Evolutionary conservation across 1,139 yeast species (phyloP), one percentile per base, ranked within the genome.

Genomic region (Yamadazyma siamensis): DNA sequence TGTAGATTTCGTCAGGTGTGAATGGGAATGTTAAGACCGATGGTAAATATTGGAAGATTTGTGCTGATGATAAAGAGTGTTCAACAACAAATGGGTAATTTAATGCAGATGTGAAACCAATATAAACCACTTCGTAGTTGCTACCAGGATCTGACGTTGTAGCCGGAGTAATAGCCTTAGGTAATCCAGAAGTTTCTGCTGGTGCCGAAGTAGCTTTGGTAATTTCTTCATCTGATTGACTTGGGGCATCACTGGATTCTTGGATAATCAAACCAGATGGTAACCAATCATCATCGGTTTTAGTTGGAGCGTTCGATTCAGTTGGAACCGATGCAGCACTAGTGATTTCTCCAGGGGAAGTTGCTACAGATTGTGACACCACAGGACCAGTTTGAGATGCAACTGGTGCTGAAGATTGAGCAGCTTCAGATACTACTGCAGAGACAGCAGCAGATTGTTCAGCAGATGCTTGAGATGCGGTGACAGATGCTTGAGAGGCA

Each of bases 21-120:
- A 80, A 80, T 41, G 87, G 81, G 47, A 52, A 66, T 4, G 56
- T 53, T 40, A 83, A 62, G 7, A 72, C 75, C 21, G 52, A 53
- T 21, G 91, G 89, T 47, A 83, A 67, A 53, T 73, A 80, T 49
- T 80, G 76, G 60, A 83, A 80, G 22, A 83, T 78, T 56, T 83
- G 91, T 3, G 89, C 89, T 20, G 87, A 76, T 6, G 87, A 69
- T 39, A 79, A 61, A 1, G 87, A 69, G 48, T 78, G 75, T 32
- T 65, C 58, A 25, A 80, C 87, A 36, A 82, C 81, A 52, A 81
- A 83, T 27, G 83, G 80, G 54, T 80, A 83, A 52, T 80, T 81
- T 59, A 81, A 71, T 10, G 76, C 73, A 28, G 73, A 54, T 44
- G 77, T 76, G 62, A 83, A 82, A n/a, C 91, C 91, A 52, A 83